Conservation (phyloP, 129 eudicot genomes). For the Tagetes patula region DNA sequence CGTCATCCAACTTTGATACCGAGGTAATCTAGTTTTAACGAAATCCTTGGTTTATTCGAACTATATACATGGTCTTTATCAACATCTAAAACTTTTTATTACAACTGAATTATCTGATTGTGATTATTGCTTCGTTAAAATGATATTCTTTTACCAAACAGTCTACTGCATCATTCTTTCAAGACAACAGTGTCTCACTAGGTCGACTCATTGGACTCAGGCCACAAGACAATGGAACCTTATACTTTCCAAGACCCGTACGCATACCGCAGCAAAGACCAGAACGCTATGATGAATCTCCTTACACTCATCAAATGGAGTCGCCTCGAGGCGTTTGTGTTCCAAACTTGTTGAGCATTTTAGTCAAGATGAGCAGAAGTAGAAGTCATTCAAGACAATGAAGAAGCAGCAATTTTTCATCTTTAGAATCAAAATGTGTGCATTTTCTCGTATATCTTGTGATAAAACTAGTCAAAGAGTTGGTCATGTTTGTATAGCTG, state of each 20-base stretch:
- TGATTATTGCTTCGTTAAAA: neutral
- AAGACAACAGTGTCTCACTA: conserved; percentile 65
- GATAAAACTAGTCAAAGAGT: conserved; percentile 1
- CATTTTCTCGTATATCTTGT: neutral
- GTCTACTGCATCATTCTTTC: conserved; percentile 79
- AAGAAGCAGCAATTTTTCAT: conserved; percentile 5
- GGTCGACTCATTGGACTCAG: conserved; percentile 74
- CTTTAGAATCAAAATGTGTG: conserved; percentile 13
- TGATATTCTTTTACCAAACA: conserved; percentile 23
- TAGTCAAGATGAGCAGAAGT: conserved; percentile 52
- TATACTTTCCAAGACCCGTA: conserved; percentile 34
- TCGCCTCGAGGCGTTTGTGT: conserved; percentile 53
- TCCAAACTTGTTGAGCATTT: conserved; percentile 45
- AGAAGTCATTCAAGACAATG: conserved; percentile 41
- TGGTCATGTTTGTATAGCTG: conserved; percentile 24
- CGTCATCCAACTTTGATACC: conserved; percentile 84
- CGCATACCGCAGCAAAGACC: conserved; percentile 25
- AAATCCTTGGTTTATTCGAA: neutral
- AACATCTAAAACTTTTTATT: neutral
- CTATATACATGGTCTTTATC: neutral
- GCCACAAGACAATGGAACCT: conserved; percentile 46
- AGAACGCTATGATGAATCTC: conserved; percentile 15
- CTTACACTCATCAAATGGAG: conserved; percentile 16
- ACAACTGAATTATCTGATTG: neutral
- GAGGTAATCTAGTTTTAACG: conserved; percentile 44